phyloP scores from a whole-genome alignment of 139 green algal genomes.

The Coccomyxa sp. region DNA sequence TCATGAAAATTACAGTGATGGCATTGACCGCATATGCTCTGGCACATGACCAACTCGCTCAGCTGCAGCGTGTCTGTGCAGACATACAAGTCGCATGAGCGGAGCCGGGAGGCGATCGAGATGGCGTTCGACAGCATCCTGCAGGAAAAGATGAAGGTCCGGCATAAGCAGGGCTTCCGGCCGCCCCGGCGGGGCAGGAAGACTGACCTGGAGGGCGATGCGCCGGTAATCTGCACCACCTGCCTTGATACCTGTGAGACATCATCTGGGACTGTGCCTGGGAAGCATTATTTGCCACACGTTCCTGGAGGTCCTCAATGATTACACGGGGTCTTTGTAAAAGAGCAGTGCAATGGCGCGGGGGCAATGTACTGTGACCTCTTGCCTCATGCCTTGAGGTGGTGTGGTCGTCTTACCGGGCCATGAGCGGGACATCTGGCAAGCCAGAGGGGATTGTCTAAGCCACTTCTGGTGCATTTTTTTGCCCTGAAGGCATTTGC shows the following conservation, averaged over 20 bases:
- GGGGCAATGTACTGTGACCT: no score
- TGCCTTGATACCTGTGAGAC: neutral
- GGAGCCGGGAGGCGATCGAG: conserved; percentile 76
- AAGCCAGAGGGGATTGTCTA: no score
- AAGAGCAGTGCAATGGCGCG: no score
- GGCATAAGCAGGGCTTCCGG: conserved; percentile 67
- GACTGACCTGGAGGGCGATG: conserved; percentile 35
- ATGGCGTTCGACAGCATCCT: conserved; percentile 77
- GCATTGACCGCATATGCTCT: neutral
- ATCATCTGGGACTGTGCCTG: neutral
- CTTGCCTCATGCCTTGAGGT: no score
- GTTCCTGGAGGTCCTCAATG: neutral
- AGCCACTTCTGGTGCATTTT: no score
- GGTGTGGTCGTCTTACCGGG: no score
- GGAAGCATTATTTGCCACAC: neutral
- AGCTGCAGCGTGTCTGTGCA: conserved; percentile 12
- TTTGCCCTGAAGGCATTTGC: no score
- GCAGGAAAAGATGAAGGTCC: conserved; percentile 57
- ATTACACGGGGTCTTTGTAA: no score
- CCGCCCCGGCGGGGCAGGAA: conserved; percentile 49
- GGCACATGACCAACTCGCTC: no score
- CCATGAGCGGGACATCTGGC: no score
- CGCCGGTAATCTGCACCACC: neutral
- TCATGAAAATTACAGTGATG: neutral
- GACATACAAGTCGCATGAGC: conserved; percentile 75